These are phyloP conservation scores for Diddensiella santjacobensis DNA, from an alignment of 805 yeast genomes.

Conservation along the genomic window DNA sequence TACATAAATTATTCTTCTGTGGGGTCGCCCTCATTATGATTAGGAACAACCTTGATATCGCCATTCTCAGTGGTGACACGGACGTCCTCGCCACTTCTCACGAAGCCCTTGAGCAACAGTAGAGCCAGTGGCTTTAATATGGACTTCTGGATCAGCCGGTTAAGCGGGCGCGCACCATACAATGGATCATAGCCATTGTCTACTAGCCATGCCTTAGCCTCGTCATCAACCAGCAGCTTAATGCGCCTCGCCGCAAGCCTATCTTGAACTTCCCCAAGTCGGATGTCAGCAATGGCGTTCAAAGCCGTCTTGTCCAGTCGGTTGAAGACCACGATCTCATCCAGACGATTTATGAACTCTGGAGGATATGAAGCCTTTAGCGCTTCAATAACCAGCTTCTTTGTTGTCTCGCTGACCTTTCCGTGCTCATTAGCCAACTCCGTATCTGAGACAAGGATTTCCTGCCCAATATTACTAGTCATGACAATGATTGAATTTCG, in stretches of 20 bases:
- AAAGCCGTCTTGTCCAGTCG: slow-evolving; percentile 75
- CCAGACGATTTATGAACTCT: slow-evolving; percentile 90
- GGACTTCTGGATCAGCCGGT: slow-evolving; percentile 78
- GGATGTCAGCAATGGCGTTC: slow-evolving; percentile 75
- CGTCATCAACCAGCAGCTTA: slow-evolving; percentile 47
- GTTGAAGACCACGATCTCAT: slow-evolving; percentile 90
- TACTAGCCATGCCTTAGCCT: slow-evolving; percentile 74
- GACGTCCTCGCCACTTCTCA: slow-evolving; percentile 56
- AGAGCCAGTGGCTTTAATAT: slow-evolving; percentile 88
- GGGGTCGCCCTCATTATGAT: slow-evolving; percentile 33
- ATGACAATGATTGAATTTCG: slow-evolving; percentile 90
- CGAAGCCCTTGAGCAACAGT: slow-evolving; percentile 72
- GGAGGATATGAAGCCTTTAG: slow-evolving; percentile 82
- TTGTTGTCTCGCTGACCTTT: slow-evolving; percentile 50
- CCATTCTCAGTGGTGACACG: slow-evolving; percentile 45
- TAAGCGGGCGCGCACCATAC: slow-evolving; percentile 95
- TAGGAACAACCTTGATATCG: slow-evolving; percentile 44
- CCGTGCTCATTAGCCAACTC: slow-evolving; percentile 48
- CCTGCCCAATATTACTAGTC: slow-evolving; percentile 97
- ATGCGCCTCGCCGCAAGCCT: slow-evolving; percentile 79
- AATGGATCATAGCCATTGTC: slow-evolving; percentile 84
- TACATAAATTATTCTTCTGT: background rate
- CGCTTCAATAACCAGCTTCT: slow-evolving; percentile 57
- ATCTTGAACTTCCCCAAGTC: slow-evolving; percentile 76
- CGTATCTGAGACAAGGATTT: slow-evolving; percentile 65